Evolutionary conservation across 257 asterid species (phyloP).

Genomic region (Solanum sparsipilum): DNA sequence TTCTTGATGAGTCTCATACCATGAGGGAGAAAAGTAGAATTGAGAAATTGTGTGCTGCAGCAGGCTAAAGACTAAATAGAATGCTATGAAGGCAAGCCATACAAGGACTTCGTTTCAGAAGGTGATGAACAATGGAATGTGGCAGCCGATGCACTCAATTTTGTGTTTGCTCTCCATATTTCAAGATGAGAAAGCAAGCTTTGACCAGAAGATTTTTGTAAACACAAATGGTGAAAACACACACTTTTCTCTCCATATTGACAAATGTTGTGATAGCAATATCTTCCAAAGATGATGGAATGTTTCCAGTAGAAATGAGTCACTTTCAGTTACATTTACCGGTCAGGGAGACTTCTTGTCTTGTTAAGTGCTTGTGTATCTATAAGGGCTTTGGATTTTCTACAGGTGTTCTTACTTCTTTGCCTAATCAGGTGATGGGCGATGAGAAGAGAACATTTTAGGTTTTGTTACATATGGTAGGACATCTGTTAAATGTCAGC

Average conservation of each 20-base stretch:
- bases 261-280: constrained; percentile 29
- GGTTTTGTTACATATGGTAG: constrained; percentile 29
- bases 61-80: constrained; percentile 24
- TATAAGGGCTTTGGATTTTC: constrained; percentile 21
- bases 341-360: constrained; percentile 23
- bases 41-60: constrained; percentile 24
- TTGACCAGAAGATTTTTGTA: constrained; percentile 27
- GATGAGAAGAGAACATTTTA: constrained; percentile 28
- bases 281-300: constrained; percentile 32
- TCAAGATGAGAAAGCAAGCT: constrained; percentile 11
- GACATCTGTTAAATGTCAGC: constrained; percentile 21
- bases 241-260: constrained; percentile 15
- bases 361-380: constrained; percentile 23
- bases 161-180: constrained; percentile 19
- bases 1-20: constrained; percentile 29
- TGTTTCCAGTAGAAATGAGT: constrained; percentile 21
- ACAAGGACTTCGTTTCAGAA: constrained; percentile 26
- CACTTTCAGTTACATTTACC: constrained; percentile 23
- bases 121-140: constrained; percentile 39
- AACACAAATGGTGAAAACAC: constrained; percentile 20
- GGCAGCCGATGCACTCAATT: constrained; percentile 27
- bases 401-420: constrained; percentile 10
- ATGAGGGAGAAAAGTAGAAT: constrained; percentile 24
- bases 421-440: constrained; percentile 27
- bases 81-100: constrained; percentile 29